A percentile compares a stretch with the other conserved stretches of the same genome.
Conservation (phyloP, 306 rosid species). For the Casuarina equisetifolia region DNA sequence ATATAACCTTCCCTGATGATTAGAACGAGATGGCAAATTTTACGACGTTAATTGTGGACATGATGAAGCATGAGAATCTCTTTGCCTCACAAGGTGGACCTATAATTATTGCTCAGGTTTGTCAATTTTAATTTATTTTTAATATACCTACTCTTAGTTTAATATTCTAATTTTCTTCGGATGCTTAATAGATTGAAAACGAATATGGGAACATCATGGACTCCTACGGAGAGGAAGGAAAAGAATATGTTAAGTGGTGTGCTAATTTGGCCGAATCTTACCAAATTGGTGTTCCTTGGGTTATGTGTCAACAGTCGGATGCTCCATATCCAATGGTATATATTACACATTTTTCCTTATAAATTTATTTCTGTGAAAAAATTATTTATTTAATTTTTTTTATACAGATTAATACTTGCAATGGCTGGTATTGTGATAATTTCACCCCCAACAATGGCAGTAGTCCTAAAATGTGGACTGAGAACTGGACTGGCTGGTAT, state of each 20-base stretch:
- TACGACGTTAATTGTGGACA: constrained; percentile 28
- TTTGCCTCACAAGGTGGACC: constrained; percentile 52
- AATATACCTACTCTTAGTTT: background rate
- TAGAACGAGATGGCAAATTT: constrained; percentile 33
- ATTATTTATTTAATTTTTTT: background rate
- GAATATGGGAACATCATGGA: constrained; percentile 43
- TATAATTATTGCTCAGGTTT: constrained; percentile 42
- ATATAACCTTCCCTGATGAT: background rate
- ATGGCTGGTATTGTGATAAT: constrained; percentile 20
- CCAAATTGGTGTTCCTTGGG: constrained; percentile 37
- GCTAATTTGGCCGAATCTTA: constrained; percentile 33
- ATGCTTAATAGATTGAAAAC: constrained; percentile 37
- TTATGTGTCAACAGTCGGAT: constrained; percentile 38
- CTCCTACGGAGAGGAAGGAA: constrained; percentile 27
- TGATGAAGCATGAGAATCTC: constrained; percentile 27
- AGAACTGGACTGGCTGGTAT: constrained; percentile 34
- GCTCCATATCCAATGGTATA: constrained; percentile 40
- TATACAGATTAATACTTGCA: constrained; percentile 11
- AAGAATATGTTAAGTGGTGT: constrained; percentile 40
- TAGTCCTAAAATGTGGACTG: constrained; percentile 31
- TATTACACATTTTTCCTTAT: too few relatives aligned
- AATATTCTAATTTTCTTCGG: background rate
- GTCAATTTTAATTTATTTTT: background rate
- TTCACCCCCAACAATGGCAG: constrained; percentile 2
- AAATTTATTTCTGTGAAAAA: background rate